Evolutionary conservation across 2,329 filamentous ascomycete genomes (phyloP), one percentile per base, ranked within the genome.

Genomic region (Fusarium illudens): DNA sequence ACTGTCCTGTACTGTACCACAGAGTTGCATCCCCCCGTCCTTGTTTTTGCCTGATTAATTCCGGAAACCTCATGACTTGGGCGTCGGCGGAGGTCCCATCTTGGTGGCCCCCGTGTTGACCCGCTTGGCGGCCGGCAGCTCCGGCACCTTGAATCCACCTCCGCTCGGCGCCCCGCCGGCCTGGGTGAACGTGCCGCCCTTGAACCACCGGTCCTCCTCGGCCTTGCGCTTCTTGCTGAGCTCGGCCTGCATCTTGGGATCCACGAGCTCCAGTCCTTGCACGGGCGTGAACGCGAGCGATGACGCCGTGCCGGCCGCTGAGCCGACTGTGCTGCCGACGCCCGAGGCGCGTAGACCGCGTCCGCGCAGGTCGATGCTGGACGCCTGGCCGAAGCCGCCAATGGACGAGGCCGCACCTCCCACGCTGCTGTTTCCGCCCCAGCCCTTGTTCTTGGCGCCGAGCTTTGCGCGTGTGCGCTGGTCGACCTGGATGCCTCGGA

Each of bases 181-280:
- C 78, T 97, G 94, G 9, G 96, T 97, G 76, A 99, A 99, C 0
- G 93, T 94, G n/a, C 96, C 96, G 48, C 93, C 92, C 79, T 96
- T 97, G 84, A 99, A 99, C 91, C 94, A 99, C 34, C 93, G 86
- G 76, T 98, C 95, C 77, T 97, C 93, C 68, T 98, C 96, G 1
- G 93, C 94, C 78, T 97, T 96, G 67, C 94, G 85, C 83, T 98
- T 98, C 73, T 93, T 87, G 76, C 87, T 94, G 77, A 97, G 86
- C 81, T 97, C 94, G 8, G 93, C 92, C 71, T 94, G 90, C 60
- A 92, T 88, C 83, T 96, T 97, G 20, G 96, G 96, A 77, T 98
- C 95, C 7, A 98, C 94, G 12, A 99, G 86, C 82, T 99, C 95
- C 36, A 99, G 84, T 2, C 96, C 96, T 76, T 98, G 96, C 15